Evolutionary conservation across 768 basidiomycete species (phyloP), one percentile per base, ranked within the genome.

Genomic region (Rhodotorula toruloides): DNA sequence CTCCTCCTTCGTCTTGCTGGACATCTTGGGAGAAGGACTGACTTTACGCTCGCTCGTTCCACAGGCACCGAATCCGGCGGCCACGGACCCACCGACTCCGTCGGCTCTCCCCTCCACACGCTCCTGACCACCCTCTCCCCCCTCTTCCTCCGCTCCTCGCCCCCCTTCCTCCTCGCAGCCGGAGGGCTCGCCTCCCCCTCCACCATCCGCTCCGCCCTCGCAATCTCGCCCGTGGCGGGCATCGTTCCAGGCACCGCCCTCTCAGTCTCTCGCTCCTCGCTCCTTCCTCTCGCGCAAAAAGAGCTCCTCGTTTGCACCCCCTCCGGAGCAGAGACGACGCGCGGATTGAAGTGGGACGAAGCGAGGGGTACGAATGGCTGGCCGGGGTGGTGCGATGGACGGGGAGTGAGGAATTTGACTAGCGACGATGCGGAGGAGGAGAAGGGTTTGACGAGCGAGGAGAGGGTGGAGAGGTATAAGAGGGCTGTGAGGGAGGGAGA

Each of bases 41-140:
- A 29, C 31, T 43, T 29, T n/a, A 22, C 42, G 29, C 29, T 36
- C 40, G 11, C 19, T n/a, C 14, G 25, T 55, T 10, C 36, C 63
- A 25, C 74, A 90, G 89, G 89, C 8, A 83, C 81, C 61, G 90
- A 91, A 77, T 83, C 87, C 44, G 90, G 90, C 13, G 90, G 90
- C 34, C 90, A 91, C 77, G 88, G 87, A 12, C 60, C 69, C 0
- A 43, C 57, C 6, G 77, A 81, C 53, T 69, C 77, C 29, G 74
- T 80, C 46, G 83, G 86, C 12, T 82, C 83, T 43, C 84, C 89
- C 2, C 50, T 65, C 25, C n/a, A 39, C 37, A 3, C 17, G 12
- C 52, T 72, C 47, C 55, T 67, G 52, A 22, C 32, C 3, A 13
- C 36, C n/a, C 52, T 70, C 54, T 8, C 31, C 11, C 52, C 62